A percentile compares a stretch with the other conserved stretches of the same genome.
Conservation (phyloP, 495 filamentous ascomycete genomes). For the Parachaetomium inaequale region DNA sequence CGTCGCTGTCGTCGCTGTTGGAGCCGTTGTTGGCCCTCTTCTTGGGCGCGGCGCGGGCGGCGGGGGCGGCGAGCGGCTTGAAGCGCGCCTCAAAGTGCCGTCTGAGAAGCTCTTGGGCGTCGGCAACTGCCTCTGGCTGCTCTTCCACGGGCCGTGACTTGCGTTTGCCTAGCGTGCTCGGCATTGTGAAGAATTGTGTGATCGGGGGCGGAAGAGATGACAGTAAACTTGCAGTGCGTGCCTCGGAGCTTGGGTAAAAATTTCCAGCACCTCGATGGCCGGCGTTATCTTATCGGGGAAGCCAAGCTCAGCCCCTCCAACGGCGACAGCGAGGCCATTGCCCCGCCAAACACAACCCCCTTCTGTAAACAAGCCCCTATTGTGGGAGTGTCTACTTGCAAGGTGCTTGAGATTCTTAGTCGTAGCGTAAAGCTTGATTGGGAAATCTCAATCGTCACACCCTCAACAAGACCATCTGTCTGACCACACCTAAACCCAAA, state of each 20-base stretch:
- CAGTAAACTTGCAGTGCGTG: not conserved
- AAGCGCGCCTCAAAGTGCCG: conserved; percentile 87
- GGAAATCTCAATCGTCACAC: not conserved
- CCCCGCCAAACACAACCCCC: conserved; percentile 8
- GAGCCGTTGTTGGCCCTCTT: conserved; percentile 24
- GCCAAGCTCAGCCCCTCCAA: conserved; percentile 18
- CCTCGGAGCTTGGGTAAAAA: conserved; percentile 6
- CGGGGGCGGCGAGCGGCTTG: conserved; percentile 56
- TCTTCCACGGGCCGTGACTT: conserved; percentile 34
- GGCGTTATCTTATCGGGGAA: conserved; percentile 22
- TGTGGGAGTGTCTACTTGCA: not conserved
- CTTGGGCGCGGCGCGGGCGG: conserved; percentile 25
- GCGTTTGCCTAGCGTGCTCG: conserved; percentile 42
- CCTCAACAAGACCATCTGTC: not conserved
- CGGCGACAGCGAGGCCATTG: not conserved
- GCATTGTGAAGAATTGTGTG: conserved; percentile 26
- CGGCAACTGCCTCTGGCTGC: conserved; percentile 28
- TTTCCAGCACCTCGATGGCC: conserved; percentile 15
- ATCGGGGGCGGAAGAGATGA: not conserved
- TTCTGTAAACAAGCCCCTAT: conserved; percentile 3
- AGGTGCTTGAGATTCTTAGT: no score
- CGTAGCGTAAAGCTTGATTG: no score
- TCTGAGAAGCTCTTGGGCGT: conserved; percentile 57
- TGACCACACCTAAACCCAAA: conserved; percentile 17
- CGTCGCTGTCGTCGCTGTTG: conserved; percentile 16